Base-by-base conservation (phyloP, 1,284 basidiomycete species). In the Melanopsichium pennsylvanicum region DNA sequence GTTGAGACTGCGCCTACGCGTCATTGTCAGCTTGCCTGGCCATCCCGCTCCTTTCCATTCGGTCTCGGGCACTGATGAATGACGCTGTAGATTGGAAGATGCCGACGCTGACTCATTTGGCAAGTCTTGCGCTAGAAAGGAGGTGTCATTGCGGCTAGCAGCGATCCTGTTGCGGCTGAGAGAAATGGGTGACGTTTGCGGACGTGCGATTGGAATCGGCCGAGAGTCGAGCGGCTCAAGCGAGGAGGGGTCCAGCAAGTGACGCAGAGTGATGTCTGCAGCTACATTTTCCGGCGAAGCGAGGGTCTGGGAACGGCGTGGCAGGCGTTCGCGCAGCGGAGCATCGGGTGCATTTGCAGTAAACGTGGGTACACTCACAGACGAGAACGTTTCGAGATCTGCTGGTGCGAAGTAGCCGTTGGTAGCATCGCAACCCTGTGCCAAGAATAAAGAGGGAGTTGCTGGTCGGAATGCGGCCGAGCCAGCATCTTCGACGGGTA, bases 51-150 rank as follows among this genome's bases (percentile, higher is more conserved):
- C 54, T n/a, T 29, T 38, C 58, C 64, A 61, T 23, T 56, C 58
- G 4, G 64, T 54, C 27, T 68, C 64, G 10, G 64, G 64, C 19
- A 68, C 58, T 3, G 64, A 68, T n/a, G 64, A 68, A 29, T 68
- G 64, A 22, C 64, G 64, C 31, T 68, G 64, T 23, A 68, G 27
- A 19, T 39, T 52, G n/a, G 52, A 42, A 7, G 48, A n/a, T 1
- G 29, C 22, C 1, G 46, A 33, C 0, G 46, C 31, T 21, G 56
- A 25, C 32, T 55, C 49, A 13, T 25, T 19, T 5, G 43, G 34
- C 15, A 25, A 29, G 21, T 43, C 25, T 22, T 22, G 52, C 25
- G 8, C 35, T 12, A 5, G 27, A 19, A 16, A n/a, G 27, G 52
- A 32, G 15, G 31, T 29, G 5, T 33, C 34, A 21, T 32, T 45